These are phyloP conservation scores for Globisporangium orthogonon DNA, from an alignment of 352 stramenopile genomes.

Conservation along the genomic window DNA sequence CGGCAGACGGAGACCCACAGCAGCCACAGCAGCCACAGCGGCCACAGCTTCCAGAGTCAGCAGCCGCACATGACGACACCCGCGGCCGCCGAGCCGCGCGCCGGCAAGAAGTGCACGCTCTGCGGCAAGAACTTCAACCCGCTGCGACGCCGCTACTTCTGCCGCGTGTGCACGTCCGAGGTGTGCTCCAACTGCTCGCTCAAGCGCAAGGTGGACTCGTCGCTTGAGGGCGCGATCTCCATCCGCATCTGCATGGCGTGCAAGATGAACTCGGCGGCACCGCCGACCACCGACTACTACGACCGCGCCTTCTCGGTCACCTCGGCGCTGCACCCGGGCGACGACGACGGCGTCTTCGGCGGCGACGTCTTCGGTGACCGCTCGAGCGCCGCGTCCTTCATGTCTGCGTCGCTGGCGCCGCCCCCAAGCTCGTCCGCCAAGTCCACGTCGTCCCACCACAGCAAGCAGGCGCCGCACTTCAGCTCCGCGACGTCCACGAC, in stretches of 20 bases:
- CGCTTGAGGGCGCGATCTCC: constrained; percentile 26
- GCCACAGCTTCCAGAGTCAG: not conserved
- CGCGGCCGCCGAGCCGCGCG: constrained; percentile 4
- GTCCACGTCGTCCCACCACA: not conserved
- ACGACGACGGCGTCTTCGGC: constrained; percentile 15
- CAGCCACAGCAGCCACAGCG: constrained; percentile 3
- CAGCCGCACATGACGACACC: not conserved
- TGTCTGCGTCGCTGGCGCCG: constrained; percentile 5
- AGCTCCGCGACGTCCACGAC: not conserved
- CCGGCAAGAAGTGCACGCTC: constrained; percentile 54
- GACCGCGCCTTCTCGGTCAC: constrained; percentile 42
- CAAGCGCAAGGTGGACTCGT: constrained; percentile 28
- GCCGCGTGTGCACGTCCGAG: constrained; percentile 49
- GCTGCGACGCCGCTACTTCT: constrained; percentile 66
- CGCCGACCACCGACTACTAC: constrained; percentile 48
- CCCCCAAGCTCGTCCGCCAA: constrained; percentile 1
- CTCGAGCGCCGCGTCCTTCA: constrained; percentile 13
- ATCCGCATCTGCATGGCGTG: constrained; percentile 70
- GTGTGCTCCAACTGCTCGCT: constrained; percentile 75
- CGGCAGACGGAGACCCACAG: constrained; percentile 11
- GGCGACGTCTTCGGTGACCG: constrained; percentile 9
- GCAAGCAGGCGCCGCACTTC: not conserved
- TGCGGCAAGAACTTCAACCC: constrained; percentile 83
- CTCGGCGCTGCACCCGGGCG: constrained; percentile 14
- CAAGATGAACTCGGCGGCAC: constrained; percentile 52